Conservation (phyloP, 345 rosid genomes). For the Euclidium syriacum region DNA sequence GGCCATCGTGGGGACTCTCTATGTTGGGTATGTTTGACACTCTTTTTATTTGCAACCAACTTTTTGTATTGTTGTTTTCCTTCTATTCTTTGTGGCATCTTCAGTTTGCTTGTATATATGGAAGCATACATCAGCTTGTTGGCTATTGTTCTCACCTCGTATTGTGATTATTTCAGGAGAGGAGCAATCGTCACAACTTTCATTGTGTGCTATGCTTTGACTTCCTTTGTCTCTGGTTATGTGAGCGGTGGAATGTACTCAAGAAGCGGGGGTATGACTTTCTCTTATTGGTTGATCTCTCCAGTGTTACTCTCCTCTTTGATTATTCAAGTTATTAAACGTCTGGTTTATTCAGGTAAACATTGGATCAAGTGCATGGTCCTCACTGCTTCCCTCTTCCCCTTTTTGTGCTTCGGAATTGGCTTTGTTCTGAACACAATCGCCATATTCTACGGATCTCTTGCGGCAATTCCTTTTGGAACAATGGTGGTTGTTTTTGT, state of each 20-base stretch:
- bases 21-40: slow-evolving; percentile 64
- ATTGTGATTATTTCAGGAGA: slow-evolving; percentile 56
- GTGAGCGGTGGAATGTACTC: slow-evolving; percentile 99
- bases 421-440: slow-evolving; percentile 82
- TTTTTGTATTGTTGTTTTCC: background rate
- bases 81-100: background rate
- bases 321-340: background rate
- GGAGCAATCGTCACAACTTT: slow-evolving; percentile 99
- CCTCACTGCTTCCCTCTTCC: slow-evolving; percentile 89
- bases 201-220: slow-evolving; percentile 93
- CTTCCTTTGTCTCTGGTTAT: slow-evolving; percentile 94
- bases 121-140: background rate
- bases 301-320: background rate
- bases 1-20: slow-evolving; percentile 88
- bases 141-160: background rate
- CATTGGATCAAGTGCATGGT: slow-evolving; percentile 94
- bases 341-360: slow-evolving; percentile 51
- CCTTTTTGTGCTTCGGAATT: slow-evolving; percentile 87
- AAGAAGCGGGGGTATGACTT: slow-evolving; percentile 80
- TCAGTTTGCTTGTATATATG: background rate
- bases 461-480: slow-evolving; percentile 96
- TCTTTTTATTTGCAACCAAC: slow-evolving; percentile 7
- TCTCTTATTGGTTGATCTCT: background rate
- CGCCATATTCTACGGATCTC: slow-evolving; percentile 89
- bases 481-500: slow-evolving; percentile 88